A percentile compares a stretch with the other conserved stretches of the same genome.
These are phyloP conservation scores for Stylonectria norvegica DNA, from an alignment of 2,329 filamentous ascomycete genomes.

Conservation along the genomic window DNA sequence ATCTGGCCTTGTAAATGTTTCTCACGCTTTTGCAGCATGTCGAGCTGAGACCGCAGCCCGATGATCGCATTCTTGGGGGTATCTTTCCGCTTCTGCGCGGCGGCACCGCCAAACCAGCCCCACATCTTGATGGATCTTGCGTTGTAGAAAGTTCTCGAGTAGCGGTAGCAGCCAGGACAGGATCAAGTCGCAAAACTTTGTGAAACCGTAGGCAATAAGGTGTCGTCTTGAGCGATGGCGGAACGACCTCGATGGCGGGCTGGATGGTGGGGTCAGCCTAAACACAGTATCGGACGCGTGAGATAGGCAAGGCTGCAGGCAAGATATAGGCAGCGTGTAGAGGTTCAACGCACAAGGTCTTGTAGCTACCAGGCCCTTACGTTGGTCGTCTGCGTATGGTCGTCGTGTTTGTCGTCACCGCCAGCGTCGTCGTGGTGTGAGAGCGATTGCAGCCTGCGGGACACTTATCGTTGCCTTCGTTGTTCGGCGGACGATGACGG, in stretches of 20 bases:
- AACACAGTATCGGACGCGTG: slow-evolving; percentile 5
- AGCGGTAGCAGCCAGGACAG: slow-evolving; percentile 1
- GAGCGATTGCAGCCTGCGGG: slow-evolving; percentile 20
- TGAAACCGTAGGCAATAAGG: too few species aligned
- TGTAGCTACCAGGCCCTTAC: background rate
- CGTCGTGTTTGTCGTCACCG: slow-evolving; percentile 19
- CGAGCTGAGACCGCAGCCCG: slow-evolving; percentile 78
- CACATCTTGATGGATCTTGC: slow-evolving; percentile 50
- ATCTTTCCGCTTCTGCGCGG: slow-evolving; percentile 84
- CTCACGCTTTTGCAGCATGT: slow-evolving; percentile 97
- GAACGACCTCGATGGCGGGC: slow-evolving; percentile 19
- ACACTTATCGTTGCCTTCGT: slow-evolving; percentile 31
- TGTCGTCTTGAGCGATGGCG: slow-evolving; percentile 21
- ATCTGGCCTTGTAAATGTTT: slow-evolving; percentile 88
- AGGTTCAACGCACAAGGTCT: slow-evolving; percentile 6
- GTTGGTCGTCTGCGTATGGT: background rate
- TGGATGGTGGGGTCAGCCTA: slow-evolving; percentile 27
- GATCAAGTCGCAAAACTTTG: too few species aligned
- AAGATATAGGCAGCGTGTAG: too few species aligned
- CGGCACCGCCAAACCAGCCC: slow-evolving; percentile 88
- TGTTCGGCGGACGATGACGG: slow-evolving; percentile 31
- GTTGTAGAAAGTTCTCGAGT: slow-evolving; percentile 5
- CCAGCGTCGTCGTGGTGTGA: slow-evolving; percentile 15
- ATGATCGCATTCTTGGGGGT: slow-evolving; percentile 96
- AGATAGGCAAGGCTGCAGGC: background rate